phyloP scores from a whole-genome alignment of 1,139 yeast species.

The Suhomyces coccinellae region DNA sequence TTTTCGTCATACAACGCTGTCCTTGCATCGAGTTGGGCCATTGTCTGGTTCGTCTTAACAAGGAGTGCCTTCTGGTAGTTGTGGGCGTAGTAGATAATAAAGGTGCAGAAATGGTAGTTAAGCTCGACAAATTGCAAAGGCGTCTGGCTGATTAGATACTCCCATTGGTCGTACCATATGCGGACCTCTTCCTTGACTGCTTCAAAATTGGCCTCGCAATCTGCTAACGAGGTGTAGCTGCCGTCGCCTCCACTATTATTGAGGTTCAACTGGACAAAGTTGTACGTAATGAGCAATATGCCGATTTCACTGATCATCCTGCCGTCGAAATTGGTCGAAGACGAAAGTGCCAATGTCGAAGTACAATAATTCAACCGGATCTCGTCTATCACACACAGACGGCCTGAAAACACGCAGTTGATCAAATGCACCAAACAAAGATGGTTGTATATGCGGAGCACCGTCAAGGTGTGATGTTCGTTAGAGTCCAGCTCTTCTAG shows the following conservation, averaged over 20 bases:
- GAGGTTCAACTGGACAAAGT: constrained; percentile 50
- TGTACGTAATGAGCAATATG: constrained; percentile 61
- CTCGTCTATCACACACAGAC: constrained; percentile 74
- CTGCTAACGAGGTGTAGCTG: constrained; percentile 20
- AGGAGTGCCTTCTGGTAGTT: constrained; percentile 24
- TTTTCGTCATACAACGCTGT: constrained; percentile 24
- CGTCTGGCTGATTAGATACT: constrained; percentile 67
- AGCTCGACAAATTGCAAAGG: constrained; percentile 76
- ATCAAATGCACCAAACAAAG: constrained; percentile 68
- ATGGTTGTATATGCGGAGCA: constrained; percentile 70
- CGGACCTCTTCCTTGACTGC: constrained; percentile 41
- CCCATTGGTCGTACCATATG: constrained; percentile 73
- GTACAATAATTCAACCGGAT: constrained; percentile 62
- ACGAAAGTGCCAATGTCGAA: constrained; percentile 58
- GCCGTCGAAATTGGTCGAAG: constrained; percentile 79
- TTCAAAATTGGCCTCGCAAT: constrained; percentile 23
- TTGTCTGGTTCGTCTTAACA: constrained; percentile 5
- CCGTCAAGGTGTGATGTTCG: constrained; percentile 52
- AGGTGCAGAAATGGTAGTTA: constrained; percentile 64
- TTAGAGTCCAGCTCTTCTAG: constrained; percentile 36
- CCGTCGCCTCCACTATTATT: constrained; percentile 18
- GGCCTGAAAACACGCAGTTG: constrained; percentile 67
- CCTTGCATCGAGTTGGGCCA: constrained; percentile 3
- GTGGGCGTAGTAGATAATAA: constrained; percentile 47
- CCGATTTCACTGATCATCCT: constrained; percentile 81